Evolutionary conservation across 148 eudicot genomes (phyloP), one percentile per base, ranked within the genome.

Genomic region (Rhododendron molle): DNA sequence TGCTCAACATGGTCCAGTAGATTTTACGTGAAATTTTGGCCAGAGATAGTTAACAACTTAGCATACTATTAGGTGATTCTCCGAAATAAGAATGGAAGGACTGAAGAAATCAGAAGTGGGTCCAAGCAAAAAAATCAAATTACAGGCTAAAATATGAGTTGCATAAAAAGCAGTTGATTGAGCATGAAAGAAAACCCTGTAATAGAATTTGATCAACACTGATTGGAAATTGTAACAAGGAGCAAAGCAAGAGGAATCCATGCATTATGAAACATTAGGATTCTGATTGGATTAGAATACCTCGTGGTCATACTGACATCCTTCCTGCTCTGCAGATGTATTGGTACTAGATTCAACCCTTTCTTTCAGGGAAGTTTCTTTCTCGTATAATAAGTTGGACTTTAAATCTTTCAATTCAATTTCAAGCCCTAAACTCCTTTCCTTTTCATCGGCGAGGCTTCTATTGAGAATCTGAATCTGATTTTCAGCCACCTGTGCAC

Each of bases 401-500:
- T 95, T 94, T 38, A 91, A 54, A 80, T 91, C 84, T n/a, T 69
- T 74, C 84, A 95, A 74, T 86, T 91, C 90, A 78, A 65, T 89
- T 86, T 92, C 92, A 84, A 96, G 85, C 54, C 60, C 92, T 71
- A 86, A 32, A 78, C 86, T 76, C 76, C 85, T 73, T 54, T 83
- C 87, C 85, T 49, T 88, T 82, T 90, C 95, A 82, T 34, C 76
- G 43, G 82, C 44, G 7, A 92, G 89, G 81, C 81, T 87, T 40
- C 87, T 91, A 47, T 81, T 85, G 72, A 93, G 91, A 28, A 71
- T 58, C 85, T 88, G 85, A 60, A 89, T 90, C 91, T 94, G 92
- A 7, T 83, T 89, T 89, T 94, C 93, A 89, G 90, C 86, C 73
- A 81, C 91, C 99, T 95, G 88, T 84, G 60, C 80, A 80, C 83